Evolutionary conservation across 148 eudicot species (phyloP).

Genomic region (Simmondsia chinensis): DNA sequence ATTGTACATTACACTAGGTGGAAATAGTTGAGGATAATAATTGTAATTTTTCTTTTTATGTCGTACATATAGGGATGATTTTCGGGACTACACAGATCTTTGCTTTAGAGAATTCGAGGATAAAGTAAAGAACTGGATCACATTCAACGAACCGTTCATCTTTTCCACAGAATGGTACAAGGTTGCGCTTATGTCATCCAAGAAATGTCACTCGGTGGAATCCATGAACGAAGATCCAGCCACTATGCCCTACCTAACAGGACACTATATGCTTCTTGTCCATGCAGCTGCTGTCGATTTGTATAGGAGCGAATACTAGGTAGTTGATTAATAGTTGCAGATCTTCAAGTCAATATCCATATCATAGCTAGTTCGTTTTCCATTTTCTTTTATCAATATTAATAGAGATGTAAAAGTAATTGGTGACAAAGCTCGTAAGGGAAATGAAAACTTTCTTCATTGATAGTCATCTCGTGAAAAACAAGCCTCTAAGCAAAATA

Average conservation of each 20-base stretch:
- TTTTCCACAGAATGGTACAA: constrained; percentile 7
- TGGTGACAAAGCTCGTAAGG: no score
- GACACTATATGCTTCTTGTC: constrained; percentile 23
- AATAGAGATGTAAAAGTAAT: no score
- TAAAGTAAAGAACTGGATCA: constrained; percentile 30
- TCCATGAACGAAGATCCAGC: constrained; percentile 15
- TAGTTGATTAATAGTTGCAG: no score
- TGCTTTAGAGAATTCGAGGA: constrained; percentile 24
- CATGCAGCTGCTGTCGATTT: constrained; percentile 23
- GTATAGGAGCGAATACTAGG: constrained; percentile 23
- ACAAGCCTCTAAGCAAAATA: no score
- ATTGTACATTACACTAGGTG: no score
- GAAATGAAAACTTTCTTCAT: no score
- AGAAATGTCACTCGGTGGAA: constrained; percentile 12
- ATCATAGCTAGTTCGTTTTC: no score
- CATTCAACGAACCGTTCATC: constrained; percentile 27
- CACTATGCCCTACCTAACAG: constrained; percentile 21
- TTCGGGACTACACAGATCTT: constrained; percentile 15
- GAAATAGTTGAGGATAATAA: no score
- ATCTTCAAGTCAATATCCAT: no score
- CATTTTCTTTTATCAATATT: no score
- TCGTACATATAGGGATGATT: constrained; percentile 21
- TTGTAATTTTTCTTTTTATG: no score
- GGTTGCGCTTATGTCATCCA: constrained; percentile 6
- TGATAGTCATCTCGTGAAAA: no score